Conservation (phyloP, 2,329 filamentous ascomycete genomes). For the Phialocephala sp. region DNA sequence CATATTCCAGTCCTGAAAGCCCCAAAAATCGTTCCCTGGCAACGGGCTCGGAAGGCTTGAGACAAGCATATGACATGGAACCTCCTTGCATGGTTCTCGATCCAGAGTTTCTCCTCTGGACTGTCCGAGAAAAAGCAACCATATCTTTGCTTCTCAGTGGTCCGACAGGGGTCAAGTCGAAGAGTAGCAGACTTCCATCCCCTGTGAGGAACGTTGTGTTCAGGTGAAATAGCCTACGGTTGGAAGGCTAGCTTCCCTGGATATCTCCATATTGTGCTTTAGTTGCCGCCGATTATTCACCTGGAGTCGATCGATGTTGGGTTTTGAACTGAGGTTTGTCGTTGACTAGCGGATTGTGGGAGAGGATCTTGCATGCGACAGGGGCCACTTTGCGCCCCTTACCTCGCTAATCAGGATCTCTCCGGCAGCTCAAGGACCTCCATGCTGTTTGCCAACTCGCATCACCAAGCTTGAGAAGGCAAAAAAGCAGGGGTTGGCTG, state of each 20-base stretch:
- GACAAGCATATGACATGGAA: conserved; percentile 22
- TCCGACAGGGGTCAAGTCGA: neutral
- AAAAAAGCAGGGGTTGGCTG: neutral
- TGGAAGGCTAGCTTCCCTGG: neutral
- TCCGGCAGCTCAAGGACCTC: conserved; percentile 1
- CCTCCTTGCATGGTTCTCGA: conserved; percentile 25
- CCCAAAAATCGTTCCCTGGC: neutral
- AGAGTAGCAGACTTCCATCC: neutral
- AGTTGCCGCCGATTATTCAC: neutral
- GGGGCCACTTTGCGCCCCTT: conserved; percentile 19
- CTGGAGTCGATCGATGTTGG: neutral
- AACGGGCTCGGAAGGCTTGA: conserved; percentile 18
- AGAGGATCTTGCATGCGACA: conserved; percentile 16
- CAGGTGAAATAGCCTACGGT: neutral
- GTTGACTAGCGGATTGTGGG: conserved; percentile 21
- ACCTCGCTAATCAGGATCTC: conserved; percentile 25
- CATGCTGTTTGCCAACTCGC: conserved; percentile 14
- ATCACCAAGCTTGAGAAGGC: conserved; percentile 4
- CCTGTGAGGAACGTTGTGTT: neutral
- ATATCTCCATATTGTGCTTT: neutral
- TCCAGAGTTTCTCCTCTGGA: conserved; percentile 19
- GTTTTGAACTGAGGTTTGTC: conserved; percentile 16
- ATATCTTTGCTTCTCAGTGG: conserved; percentile 16
- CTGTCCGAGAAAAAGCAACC: conserved; percentile 26
- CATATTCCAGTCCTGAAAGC: conserved; percentile 3